Evolutionary conservation across 164 flowering plant genomes (phyloP), one percentile per base, ranked within the genome.

Genomic region (Magnolia kwangsiensis): DNA sequence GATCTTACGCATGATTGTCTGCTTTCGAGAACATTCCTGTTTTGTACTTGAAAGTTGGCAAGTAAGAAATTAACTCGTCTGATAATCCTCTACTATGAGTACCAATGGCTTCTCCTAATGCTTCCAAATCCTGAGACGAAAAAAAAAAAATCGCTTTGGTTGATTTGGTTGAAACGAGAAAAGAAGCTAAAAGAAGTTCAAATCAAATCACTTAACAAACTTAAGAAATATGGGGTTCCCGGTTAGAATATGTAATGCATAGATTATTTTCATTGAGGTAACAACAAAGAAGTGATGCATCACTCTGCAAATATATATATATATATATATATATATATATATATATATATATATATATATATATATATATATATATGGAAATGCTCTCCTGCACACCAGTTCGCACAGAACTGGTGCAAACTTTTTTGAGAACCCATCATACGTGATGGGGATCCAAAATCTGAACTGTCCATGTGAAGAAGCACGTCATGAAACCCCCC

Each of bases 61-160:
- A 83, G 61, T 78, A 83, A 72, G 83, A 64, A 72, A 86, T 81
- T 24, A 81, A 70, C 79, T 86, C 87, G 21, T 86, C 85, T 6
- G 84, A 79, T 73, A 86, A 75, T 66, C 88, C 88, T 78, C 77
- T 76, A 76, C 79, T 78, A 73, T 80, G 77, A 50, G 71, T 80
- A 63, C 88, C 88, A 72, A 84, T 63, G 55, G 75, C 59, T 55
- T 86, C 85, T 69, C 83, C 84, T 16, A 84, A 69, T 31, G 87
- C 78, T 65, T 80, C 83, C 82, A 81, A 75, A 77, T 84, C 77
- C 88, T 86, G 79, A 50, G 18, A 31, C 1, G 18, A 19, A 23
- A 23, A 23, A 23, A 23, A 23, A 23, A 0, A 23, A 37, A 37
- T 3, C 45, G 0, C 11, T 65, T 65, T 65, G 29, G 13, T 65